These are phyloP conservation scores for Oryza brachyantha DNA, from an alignment of 176 grass and related monocot species.

Conservation along the genomic window DNA sequence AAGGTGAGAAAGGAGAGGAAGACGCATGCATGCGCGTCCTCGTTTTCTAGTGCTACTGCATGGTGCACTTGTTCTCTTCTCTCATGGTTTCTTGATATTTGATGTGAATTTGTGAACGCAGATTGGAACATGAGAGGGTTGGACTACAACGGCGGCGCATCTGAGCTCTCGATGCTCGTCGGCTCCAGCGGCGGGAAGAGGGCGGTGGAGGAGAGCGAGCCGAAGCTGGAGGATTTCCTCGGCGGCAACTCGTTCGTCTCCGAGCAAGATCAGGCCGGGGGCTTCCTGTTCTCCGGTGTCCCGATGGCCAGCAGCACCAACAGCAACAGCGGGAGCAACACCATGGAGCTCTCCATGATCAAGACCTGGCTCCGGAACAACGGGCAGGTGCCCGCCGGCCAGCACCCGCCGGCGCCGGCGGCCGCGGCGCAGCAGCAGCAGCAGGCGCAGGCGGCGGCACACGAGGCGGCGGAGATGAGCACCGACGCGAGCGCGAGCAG, in stretches of 20 bases:
- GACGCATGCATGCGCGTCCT: background rate
- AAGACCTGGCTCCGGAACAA: slow-evolving; percentile 91
- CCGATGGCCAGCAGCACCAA: slow-evolving; percentile 37
- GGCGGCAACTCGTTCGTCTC: slow-evolving; percentile 78
- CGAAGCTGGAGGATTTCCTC: slow-evolving; percentile 97
- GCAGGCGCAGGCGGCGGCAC: background rate
- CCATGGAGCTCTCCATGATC: slow-evolving; percentile 89
- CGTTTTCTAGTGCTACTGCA: background rate
- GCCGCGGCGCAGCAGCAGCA: no score
- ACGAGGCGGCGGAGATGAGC: slow-evolving; percentile 46
- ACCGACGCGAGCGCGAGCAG: slow-evolving; percentile 52
- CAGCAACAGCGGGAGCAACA: slow-evolving; percentile 49
- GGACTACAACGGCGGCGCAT: slow-evolving; percentile 63
- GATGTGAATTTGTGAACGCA: slow-evolving; percentile 42
- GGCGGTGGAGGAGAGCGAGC: slow-evolving; percentile 47
- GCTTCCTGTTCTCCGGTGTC: slow-evolving; percentile 56
- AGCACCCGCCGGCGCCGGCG: background rate
- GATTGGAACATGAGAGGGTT: slow-evolving; percentile 87
- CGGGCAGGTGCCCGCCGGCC: slow-evolving; percentile 35
- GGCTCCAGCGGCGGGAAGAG: slow-evolving; percentile 65
- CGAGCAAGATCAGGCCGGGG: slow-evolving; percentile 61
- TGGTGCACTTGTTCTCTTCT: slow-evolving; percentile 8
- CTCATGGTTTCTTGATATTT: slow-evolving; percentile 29
- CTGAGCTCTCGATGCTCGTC: slow-evolving; percentile 91
- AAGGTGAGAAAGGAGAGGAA: slow-evolving; percentile 33